Percentiles rank a stretch among this genome's conserved stretches.
Evolutionary conservation across 768 basidiomycete genomes (phyloP).

Genomic region (Agaricus subrufescens): DNA sequence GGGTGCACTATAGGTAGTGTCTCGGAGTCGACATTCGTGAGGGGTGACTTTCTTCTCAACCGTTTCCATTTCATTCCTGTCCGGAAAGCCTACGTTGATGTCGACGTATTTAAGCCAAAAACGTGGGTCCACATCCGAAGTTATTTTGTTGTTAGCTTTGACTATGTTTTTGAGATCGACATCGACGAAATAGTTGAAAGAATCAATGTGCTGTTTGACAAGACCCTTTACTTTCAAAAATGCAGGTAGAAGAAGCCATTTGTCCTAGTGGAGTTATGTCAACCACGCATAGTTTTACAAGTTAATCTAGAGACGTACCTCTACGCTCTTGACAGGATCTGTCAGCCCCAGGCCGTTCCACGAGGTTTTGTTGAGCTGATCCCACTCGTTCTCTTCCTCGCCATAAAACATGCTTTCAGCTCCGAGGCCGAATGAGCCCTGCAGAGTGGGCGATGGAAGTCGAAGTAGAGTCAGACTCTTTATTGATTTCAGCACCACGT

Average conservation of each 20-base stretch:
- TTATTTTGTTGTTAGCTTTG: constrained; percentile 88
- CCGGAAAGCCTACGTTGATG: constrained; percentile 89
- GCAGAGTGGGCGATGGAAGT: neutral
- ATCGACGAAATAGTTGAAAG: constrained; percentile 98
- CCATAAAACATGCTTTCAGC: neutral
- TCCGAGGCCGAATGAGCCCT: neutral
- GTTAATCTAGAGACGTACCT: constrained; percentile 49
- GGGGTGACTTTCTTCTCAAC: constrained; percentile 86
- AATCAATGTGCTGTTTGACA: constrained; percentile 98
- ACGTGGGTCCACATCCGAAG: constrained; percentile 93
- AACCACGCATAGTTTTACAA: neutral
- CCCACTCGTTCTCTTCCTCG: constrained; percentile 50
- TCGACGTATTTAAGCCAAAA: constrained; percentile 97
- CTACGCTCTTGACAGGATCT: constrained; percentile 86
- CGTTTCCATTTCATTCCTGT: constrained; percentile 78
- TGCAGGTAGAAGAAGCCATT: constrained; percentile 96
- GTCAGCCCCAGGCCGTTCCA: constrained; percentile 80
- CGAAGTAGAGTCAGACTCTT: neutral
- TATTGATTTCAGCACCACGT: too few species aligned
- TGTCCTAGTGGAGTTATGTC: constrained; percentile 58
- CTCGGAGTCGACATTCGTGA: constrained; percentile 94
- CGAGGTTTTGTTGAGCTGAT: constrained; percentile 44
- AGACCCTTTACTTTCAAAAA: constrained; percentile 97
- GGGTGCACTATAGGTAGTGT: constrained; percentile 91
- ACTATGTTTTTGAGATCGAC: constrained; percentile 97